Conservation (phyloP, 2,329 filamentous ascomycete genomes). For the Monosporascus sp. region DNA sequence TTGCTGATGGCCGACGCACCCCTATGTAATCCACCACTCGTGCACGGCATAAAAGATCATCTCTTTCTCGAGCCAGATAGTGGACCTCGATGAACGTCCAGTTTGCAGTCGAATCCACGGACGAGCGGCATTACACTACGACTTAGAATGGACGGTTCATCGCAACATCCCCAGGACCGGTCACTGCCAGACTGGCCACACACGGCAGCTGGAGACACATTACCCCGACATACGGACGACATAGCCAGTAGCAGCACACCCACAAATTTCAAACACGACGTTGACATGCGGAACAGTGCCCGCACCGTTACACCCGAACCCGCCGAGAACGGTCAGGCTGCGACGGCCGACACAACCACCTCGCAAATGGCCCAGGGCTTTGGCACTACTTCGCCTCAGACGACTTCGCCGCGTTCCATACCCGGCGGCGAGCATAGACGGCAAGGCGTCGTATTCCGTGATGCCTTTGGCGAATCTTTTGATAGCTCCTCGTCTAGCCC, state of each 20-base stretch:
- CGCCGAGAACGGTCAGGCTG: conserved; percentile 27
- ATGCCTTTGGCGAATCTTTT: conserved; percentile 46
- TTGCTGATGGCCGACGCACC: conserved; percentile 17
- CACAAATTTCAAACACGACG: conserved; percentile 22
- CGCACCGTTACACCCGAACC: conserved; percentile 64
- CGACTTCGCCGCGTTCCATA: conserved; percentile 43
- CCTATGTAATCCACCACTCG: conserved; percentile 8
- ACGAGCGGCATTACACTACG: conserved; percentile 38
- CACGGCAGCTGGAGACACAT: conserved; percentile 23
- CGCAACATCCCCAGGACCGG: conserved; percentile 32
- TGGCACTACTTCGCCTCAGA: conserved; percentile 35
- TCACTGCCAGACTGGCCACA: conserved; percentile 30
- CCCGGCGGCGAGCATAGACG: conserved; percentile 41
- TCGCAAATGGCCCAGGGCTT: conserved; percentile 27
- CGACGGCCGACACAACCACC: conserved; percentile 13
- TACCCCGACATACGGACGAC: conserved; percentile 17
- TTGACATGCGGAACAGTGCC: conserved; percentile 40
- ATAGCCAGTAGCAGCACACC: conserved; percentile 13
- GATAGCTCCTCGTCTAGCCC: conserved; percentile 42
- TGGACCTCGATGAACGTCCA: conserved; percentile 24
- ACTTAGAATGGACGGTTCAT: conserved; percentile 41
- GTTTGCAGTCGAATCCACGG: conserved; percentile 37
- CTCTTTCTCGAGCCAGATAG: conserved; percentile 15
- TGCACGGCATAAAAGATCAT: conserved; percentile 10
- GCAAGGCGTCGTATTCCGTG: conserved; percentile 58